Evolutionary conservation across 2,329 filamentous ascomycete species (phyloP).

Genomic region (Nothophaeocryptopus gaeumannii): DNA sequence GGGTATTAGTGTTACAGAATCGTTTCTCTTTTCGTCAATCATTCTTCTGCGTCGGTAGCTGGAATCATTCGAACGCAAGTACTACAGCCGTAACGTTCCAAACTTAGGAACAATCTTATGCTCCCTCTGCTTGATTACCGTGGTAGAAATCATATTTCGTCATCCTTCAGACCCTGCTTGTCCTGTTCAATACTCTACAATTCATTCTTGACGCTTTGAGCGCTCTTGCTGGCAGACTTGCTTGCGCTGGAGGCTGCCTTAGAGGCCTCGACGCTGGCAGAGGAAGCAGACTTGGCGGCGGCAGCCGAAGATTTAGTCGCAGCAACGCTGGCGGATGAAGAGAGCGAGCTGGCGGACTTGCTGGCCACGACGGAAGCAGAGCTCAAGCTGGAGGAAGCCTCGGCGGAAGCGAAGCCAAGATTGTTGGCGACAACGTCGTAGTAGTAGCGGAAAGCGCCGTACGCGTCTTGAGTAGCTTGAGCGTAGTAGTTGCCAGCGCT

Average conservation of each 20-base stretch:
- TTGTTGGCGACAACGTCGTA: constrained; percentile 46
- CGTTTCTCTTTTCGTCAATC: too few relatives aligned
- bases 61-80: too few relatives aligned
- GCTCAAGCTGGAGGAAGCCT: constrained; percentile 36
- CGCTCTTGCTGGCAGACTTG: constrained; percentile 34
- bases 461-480: constrained; percentile 66
- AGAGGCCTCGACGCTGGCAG: constrained; percentile 30
- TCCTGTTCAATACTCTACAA: too few relatives aligned
- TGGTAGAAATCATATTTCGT: too few relatives aligned
- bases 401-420: constrained; percentile 44
- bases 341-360: constrained; percentile 20
- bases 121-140: too few relatives aligned
- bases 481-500: constrained; percentile 71
- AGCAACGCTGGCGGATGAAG: constrained; percentile 33
- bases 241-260: constrained; percentile 30
- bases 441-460: constrained; percentile 34
- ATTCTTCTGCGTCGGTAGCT: too few relatives aligned
- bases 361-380: constrained; percentile 32
- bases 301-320: constrained; percentile 25
- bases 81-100: too few relatives aligned
- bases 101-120: too few relatives aligned
- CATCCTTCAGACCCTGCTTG: too few relatives aligned
- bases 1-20: too few relatives aligned
- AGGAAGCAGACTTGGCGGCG: constrained; percentile 32
- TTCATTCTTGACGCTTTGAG: neutral